Evolutionary conservation across 768 basidiomycete species (phyloP), one percentile per base, ranked within the genome.

Genomic region (Fomitopsis pulvina): DNA sequence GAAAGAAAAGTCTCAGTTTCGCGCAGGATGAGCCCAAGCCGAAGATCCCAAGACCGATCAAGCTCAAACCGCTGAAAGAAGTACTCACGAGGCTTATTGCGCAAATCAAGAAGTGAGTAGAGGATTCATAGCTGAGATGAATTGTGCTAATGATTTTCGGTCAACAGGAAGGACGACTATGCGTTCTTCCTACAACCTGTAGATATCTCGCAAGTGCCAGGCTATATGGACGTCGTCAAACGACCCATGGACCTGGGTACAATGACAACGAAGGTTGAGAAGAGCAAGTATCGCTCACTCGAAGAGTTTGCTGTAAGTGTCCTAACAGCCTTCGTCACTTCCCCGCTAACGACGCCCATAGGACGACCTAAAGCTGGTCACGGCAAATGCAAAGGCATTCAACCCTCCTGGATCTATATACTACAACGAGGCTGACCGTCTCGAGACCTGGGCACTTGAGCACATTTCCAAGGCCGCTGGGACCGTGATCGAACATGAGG

Each of bases 221-320:
- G 80, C 1, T 85, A 85, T 55, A 50, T 70, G 11, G 80, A 85
- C 71, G 69, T 83, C 42, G 80, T 98, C 45, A 83, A 86, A 58
- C 73, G 75, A 18, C 92, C 94, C 6, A 98, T 97, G 93, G 93
- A 97, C 60, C 73, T 98, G 49, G 87, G 88, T 0, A 93, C 92
- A 0, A 87, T 98, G 72, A 68, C 82, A 18, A 70, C 72, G 48
- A 95, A 93, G 66, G 85, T 93, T 40, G 75, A 75, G 51, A 78
- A 69, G 59, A 86, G 87, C 4, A 80, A 78, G 53, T 95, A 95
- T 64, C 76, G 83, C 18, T 85, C 85, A 2, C 65, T 91, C 42
- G 87, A 90, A 50, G 87, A 91, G 38, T 91, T 91, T 61, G 72
- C 79, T 7, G 88, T 88, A 59, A 51, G 83, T 42, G 20, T 38